phyloP scores from a whole-genome alignment of 257 asterid genomes.

The Penstemon barbatus region DNA sequence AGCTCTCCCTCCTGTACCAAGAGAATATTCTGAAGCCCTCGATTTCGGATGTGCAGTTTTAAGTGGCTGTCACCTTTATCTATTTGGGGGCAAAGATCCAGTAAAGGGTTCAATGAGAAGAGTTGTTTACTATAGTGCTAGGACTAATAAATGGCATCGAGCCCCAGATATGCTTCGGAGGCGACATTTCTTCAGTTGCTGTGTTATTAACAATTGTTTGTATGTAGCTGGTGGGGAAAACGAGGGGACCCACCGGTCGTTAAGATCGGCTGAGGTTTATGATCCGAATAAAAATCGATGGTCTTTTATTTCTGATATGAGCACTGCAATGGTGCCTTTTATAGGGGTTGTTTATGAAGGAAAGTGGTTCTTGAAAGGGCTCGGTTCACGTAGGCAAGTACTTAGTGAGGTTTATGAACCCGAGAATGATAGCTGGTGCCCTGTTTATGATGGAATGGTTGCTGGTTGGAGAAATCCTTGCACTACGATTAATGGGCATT shows the following conservation, averaged over 20 bases:
- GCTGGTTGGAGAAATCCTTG: constrained; percentile 49
- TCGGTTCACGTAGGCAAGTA: constrained; percentile 43
- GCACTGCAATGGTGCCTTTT: constrained; percentile 46
- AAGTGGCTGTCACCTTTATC: constrained; percentile 45
- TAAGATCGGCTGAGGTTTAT: constrained; percentile 44
- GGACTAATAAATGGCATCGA: constrained; percentile 47
- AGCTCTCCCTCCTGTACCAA: constrained; percentile 48
- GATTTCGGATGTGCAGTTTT: constrained; percentile 47
- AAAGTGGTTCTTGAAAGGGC: constrained; percentile 48
- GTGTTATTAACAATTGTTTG: constrained; percentile 48
- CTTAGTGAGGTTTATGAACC: constrained; percentile 41
- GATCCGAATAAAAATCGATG: constrained; percentile 48
- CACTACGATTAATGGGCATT: constrained; percentile 33
- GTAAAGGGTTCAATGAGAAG: constrained; percentile 50
- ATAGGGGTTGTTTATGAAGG: constrained; percentile 45
- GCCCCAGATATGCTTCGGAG: constrained; percentile 52
- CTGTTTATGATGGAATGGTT: constrained; percentile 41
- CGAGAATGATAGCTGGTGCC: constrained; percentile 36
- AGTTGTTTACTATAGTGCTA: constrained; percentile 43
- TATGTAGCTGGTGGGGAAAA: constrained; percentile 50
- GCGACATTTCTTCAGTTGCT: constrained; percentile 42
- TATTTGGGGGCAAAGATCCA: constrained; percentile 50
- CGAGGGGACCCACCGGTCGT: constrained; percentile 39
- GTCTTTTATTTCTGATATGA: constrained; percentile 46
- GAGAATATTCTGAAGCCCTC: constrained; percentile 38